Conservation (phyloP, 306 rosid species). For the Rosa chinensis region DNA sequence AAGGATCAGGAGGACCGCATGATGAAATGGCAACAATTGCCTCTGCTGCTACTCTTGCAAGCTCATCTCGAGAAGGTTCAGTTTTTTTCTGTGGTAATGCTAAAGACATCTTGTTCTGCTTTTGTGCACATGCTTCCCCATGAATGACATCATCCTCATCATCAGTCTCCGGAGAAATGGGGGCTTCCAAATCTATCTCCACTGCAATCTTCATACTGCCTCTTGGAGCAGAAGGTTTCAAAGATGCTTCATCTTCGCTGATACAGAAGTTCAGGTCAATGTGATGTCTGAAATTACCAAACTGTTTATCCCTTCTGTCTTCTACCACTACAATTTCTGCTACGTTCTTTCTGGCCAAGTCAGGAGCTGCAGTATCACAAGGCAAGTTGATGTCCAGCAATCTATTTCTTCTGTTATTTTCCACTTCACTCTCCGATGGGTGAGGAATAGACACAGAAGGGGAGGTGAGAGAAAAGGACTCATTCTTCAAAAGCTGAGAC, state of each 20-base stretch:
- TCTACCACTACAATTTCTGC: slow-evolving; percentile 36
- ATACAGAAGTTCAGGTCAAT: slow-evolving; percentile 78
- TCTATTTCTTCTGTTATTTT: slow-evolving; percentile 36
- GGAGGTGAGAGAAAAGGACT: slow-evolving; percentile 45
- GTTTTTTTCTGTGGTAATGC: slow-evolving; percentile 27
- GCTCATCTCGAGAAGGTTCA: slow-evolving; percentile 49
- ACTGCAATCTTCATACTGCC: slow-evolving; percentile 32
- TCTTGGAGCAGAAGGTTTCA: slow-evolving; percentile 39
- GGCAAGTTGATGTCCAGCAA: slow-evolving; percentile 84
- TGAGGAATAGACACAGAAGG: slow-evolving; percentile 36
- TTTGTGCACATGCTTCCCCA: slow-evolving; percentile 38
- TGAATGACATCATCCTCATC: slow-evolving; percentile 39
- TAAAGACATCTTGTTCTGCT: slow-evolving; percentile 34
- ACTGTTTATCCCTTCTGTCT: slow-evolving; percentile 35
- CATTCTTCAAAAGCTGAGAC: slow-evolving; percentile 50
- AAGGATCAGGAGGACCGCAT: slow-evolving; percentile 24
- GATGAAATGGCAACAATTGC: slow-evolving; percentile 77
- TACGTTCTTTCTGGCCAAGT: slow-evolving; percentile 40
- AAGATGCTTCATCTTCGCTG: slow-evolving; percentile 69
- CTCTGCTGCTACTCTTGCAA: slow-evolving; percentile 67
- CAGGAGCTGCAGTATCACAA: slow-evolving; percentile 55
- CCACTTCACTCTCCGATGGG: slow-evolving; percentile 38
- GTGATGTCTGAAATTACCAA: slow-evolving; percentile 41
- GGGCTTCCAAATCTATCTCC: slow-evolving; percentile 80
- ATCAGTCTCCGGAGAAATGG: slow-evolving; percentile 44